These are phyloP conservation scores for Colletotrichum zoysiae DNA, from an alignment of 2,329 filamentous ascomycete genomes.

Conservation along the genomic window DNA sequence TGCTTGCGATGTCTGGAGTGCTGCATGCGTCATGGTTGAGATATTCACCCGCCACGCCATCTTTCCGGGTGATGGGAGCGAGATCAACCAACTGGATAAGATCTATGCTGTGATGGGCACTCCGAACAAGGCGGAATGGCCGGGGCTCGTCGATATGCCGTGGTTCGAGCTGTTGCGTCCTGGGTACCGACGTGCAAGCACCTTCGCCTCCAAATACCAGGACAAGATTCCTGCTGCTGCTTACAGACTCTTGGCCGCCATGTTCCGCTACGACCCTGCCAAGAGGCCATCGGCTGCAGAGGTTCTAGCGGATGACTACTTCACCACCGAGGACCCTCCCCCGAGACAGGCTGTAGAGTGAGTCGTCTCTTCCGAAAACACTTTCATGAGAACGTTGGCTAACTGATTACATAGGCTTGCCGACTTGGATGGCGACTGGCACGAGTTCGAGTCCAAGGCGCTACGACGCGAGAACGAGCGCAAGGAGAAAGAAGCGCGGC, in stretches of 20 bases:
- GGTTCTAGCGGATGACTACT: conserved; percentile 89
- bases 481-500: conserved; percentile 66
- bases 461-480: conserved; percentile 89
- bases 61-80: conserved; percentile 95
- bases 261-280: conserved; percentile 91
- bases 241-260: conserved; percentile 83
- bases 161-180: conserved; percentile 96
- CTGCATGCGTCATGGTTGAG: conserved; percentile 95
- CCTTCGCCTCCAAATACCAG: conserved; percentile 87
- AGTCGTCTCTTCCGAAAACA: conserved; percentile 52
- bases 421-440: conserved; percentile 92
- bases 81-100: conserved; percentile 95
- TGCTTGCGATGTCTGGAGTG: conserved; percentile 95
- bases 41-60: conserved; percentile 95
- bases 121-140: conserved; percentile 87
- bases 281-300: conserved; percentile 87
- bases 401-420: conserved; percentile 70
- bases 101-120: conserved; percentile 95
- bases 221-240: conserved; percentile 82
- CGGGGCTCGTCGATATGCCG: conserved; percentile 89
- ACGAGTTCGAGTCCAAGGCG: conserved; percentile 98
- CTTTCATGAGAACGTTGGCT: conserved; percentile 44
- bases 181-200: conserved; percentile 75
- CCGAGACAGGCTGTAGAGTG: conserved; percentile 85
- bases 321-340: conserved; percentile 82